Conservation (phyloP, 2,329 filamentous ascomycete genomes). For the Ceratocystis cubensis region DNA sequence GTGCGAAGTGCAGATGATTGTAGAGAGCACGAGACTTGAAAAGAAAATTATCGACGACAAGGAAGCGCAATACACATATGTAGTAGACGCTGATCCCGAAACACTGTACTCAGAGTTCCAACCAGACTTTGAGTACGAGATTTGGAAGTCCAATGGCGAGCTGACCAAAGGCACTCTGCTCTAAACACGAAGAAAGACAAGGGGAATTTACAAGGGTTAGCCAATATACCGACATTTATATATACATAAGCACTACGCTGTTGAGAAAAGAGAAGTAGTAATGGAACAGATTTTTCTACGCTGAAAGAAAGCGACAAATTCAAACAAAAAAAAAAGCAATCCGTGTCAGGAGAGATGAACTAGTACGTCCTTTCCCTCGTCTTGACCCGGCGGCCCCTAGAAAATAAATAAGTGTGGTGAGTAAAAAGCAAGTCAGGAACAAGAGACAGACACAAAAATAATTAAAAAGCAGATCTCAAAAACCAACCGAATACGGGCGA, state of each 20-base stretch:
- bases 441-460: background rate
- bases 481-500: background rate
- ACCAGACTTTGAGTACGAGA: slow-evolving; percentile 29
- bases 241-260: background rate
- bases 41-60: slow-evolving; percentile 29
- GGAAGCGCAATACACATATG: slow-evolving; percentile 32
- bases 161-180: slow-evolving; percentile 15
- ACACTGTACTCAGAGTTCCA: slow-evolving; percentile 29
- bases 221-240: background rate
- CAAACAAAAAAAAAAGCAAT: background rate
- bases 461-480: background rate
- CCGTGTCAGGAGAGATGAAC: background rate
- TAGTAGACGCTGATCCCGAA: slow-evolving; percentile 27
- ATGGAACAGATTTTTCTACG: background rate
- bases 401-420: background rate
- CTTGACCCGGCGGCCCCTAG: background rate
- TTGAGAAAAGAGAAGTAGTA: background rate
- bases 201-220: background rate
- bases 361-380: background rate
- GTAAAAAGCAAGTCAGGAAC: background rate
- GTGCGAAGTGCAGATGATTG: slow-evolving; percentile 29
- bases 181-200: background rate
- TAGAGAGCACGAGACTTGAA: slow-evolving; percentile 25
- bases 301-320: background rate
- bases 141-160: slow-evolving; percentile 27